Evolutionary conservation across 768 basidiomycete genomes (phyloP).

Genomic region (Russula abietina): DNA sequence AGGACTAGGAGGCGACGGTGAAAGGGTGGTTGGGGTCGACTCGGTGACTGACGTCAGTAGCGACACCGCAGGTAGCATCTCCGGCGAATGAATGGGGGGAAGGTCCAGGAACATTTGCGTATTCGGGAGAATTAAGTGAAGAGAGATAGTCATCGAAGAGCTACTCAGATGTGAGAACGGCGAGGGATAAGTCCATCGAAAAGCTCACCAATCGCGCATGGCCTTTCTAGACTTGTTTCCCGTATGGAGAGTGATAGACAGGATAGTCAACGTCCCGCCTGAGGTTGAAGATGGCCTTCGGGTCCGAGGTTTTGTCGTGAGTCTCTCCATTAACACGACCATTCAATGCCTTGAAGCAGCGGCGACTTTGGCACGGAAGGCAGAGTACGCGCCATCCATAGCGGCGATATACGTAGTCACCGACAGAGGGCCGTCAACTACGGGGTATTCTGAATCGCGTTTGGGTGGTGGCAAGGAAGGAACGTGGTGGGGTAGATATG

Average conservation of each 20-base stretch:
- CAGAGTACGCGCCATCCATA: constrained; percentile 81
- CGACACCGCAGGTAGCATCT: too few relatives aligned
- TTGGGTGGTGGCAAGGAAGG: too few relatives aligned
- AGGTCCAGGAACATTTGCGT: constrained; percentile 67
- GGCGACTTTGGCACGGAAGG: constrained; percentile 77
- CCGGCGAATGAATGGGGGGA: too few relatives aligned
- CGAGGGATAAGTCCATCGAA: constrained; percentile 7
- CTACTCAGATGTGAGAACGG: constrained; percentile 13
- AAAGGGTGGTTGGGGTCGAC: too few relatives aligned
- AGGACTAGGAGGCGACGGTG: too few relatives aligned
- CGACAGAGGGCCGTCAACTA: constrained; percentile 95
- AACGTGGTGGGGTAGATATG: too few relatives aligned
- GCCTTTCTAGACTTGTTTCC: constrained; percentile 97
- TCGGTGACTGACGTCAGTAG: too few relatives aligned
- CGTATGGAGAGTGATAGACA: constrained; percentile 96
- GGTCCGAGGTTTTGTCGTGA: constrained; percentile 36
- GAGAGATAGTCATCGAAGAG: constrained; percentile 88
- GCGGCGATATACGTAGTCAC: constrained; percentile 93
- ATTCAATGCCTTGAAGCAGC: constrained; percentile 38
- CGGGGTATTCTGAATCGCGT: constrained; percentile 90
- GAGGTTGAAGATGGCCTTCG: constrained; percentile 49
- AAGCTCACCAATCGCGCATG: constrained; percentile 70
- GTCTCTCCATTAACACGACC: constrained; percentile 33
- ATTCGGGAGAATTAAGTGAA: constrained; percentile 61
- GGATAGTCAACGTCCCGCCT: constrained; percentile 79